These are phyloP conservation scores for Pseudonitzschia multistriata DNA, from an alignment of 108 stramenopile genomes.

Conservation along the genomic window DNA sequence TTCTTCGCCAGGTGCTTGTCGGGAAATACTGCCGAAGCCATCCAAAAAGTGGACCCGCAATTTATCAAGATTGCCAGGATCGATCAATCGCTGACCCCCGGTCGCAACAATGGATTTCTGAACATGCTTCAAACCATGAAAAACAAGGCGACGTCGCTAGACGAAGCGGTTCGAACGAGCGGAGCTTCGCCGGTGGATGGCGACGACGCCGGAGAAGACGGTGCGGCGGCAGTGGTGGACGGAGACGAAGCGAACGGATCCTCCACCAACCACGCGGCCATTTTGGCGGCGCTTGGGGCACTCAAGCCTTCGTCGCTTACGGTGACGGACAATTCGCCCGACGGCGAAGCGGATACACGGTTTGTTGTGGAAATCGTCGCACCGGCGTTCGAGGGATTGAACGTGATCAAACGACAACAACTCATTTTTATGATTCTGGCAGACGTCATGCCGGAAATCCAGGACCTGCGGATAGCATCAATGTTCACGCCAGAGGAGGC, in stretches of 20 bases:
- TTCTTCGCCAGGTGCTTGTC: conserved; percentile 71
- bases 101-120: conserved; percentile 97
- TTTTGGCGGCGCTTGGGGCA: conserved; percentile 61
- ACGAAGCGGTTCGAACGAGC: conserved; percentile 24
- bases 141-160: conserved; percentile 57
- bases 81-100: conserved; percentile 87
- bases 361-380: conserved; percentile 84
- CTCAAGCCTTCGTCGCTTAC: conserved; percentile 68
- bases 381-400: conserved; percentile 88
- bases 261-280: conserved; percentile 86
- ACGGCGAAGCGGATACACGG: conserved; percentile 85
- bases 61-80: conserved; percentile 89
- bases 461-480: conserved; percentile 86
- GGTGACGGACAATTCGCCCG: conserved; percentile 72
- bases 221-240: not conserved
- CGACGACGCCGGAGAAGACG: conserved; percentile 9
- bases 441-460: conserved; percentile 89
- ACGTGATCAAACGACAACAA: conserved; percentile 89
- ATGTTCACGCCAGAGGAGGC: conserved; percentile 76
- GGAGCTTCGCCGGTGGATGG: not conserved
- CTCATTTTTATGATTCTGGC: conserved; percentile 89
- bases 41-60: conserved; percentile 77
- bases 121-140: conserved; percentile 96
- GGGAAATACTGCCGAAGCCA: conserved; percentile 70
- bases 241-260: no score